Evolutionary conservation across 1,284 basidiomycete species (phyloP), one percentile per base, ranked within the genome.

Genomic region (Fomitopsis palustris): DNA sequence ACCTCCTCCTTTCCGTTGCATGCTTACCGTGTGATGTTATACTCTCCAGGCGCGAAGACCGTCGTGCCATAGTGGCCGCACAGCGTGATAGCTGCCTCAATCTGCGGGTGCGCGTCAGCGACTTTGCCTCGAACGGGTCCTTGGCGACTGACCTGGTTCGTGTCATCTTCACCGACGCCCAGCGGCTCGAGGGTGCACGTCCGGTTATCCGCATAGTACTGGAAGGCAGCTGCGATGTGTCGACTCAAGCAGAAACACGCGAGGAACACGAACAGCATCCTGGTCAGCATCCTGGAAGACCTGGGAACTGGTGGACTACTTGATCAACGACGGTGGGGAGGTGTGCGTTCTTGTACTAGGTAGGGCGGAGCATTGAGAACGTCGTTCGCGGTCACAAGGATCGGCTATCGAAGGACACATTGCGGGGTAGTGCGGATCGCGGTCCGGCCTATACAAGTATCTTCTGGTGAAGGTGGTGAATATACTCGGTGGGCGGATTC

Each of bases 1-100:
- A n/a, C n/a, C 62, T 19, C 2, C 10, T 37, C 23, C 38, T 21
- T 17, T 14, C n/a, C 2, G 10, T 21, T 7, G 17, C 21, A 29
- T n/a, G 16, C 68, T 38, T 53, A 80, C 81, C 81, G 74, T 0
- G 82, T 84, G 37, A 83, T 79, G 62, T 83, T 84, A 69, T 78
- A 83, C 6, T 74, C 66, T 8, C 81, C 81, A 5, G 70, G 57
- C 42, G 70, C 71, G 57, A 83, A 79, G 0, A 77, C 66, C 2
- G 79, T 81, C 33, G 74, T 77, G 10, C 85, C 84, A 54, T 73
- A 75, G 56, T 80, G 77, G 0, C 85, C 85, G 63, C 85, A 87
- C 62, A 72, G 67, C 16, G 76, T 70, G 27, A 86, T 83, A 0
- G 84, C 84, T 8, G 72, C 72, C 61, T 81, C 73, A 10, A 83